These are phyloP conservation scores for Marasmius fiardii DNA, from an alignment of 1,284 basidiomycete species.

Conservation along the genomic window DNA sequence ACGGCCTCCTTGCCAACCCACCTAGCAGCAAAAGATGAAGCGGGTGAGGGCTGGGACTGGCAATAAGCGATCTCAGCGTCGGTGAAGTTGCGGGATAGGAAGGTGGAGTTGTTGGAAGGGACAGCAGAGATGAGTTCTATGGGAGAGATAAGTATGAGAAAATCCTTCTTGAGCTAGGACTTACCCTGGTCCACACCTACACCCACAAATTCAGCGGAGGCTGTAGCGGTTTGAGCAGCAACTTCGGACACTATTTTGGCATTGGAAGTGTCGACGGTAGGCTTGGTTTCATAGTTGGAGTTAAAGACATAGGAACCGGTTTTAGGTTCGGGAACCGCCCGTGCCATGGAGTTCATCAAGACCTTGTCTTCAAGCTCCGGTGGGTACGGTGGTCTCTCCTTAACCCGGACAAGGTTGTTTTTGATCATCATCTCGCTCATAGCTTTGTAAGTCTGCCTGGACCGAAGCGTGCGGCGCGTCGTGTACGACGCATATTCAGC, in stretches of 20 bases:
- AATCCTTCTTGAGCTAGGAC: constrained; percentile 16
- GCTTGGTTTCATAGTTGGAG: constrained; percentile 54
- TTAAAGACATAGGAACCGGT: constrained; percentile 82
- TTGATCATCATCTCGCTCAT: constrained; percentile 95
- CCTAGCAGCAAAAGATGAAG: constrained; percentile 91
- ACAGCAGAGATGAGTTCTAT: constrained; percentile 90
- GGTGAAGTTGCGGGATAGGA: constrained; percentile 93
- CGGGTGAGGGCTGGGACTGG: constrained; percentile 79
- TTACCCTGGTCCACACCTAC: constrained; percentile 86
- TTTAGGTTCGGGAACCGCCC: constrained; percentile 81
- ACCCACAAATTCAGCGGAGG: constrained; percentile 44
- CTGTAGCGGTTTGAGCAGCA: constrained; percentile 41
- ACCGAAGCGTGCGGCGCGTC: constrained; percentile 64
- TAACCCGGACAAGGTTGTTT: constrained; percentile 93
- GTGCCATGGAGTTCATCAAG: constrained; percentile 90
- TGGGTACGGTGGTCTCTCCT: constrained; percentile 90
- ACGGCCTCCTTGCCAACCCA: constrained; percentile 99
- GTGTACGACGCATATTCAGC: constrained; percentile 76
- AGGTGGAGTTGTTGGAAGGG: constrained; percentile 87
- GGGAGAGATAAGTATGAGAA: constrained; percentile 18
- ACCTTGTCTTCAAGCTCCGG: constrained; percentile 87
- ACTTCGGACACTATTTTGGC: constrained; percentile 59
- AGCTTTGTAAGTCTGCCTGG: constrained; percentile 82
- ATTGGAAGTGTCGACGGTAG: constrained; percentile 63
- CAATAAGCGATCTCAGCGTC: constrained; percentile 88